These are phyloP conservation scores for Plasmodium cynomolgi DNA, from an alignment of 169 alveolate genomes.

Conservation along the genomic window DNA sequence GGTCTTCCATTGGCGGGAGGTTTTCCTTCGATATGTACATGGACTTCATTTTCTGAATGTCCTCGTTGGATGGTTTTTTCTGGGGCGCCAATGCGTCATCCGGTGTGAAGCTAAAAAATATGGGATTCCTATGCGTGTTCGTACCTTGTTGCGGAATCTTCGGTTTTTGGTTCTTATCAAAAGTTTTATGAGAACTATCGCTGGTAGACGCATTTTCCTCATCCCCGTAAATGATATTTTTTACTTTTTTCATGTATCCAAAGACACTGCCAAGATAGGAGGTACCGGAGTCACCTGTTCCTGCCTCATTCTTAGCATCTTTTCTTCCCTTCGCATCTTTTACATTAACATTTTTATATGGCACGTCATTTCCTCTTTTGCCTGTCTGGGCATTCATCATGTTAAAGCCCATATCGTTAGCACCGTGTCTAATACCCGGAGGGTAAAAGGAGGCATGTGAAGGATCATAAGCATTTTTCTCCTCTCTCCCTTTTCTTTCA, in stretches of 20 bases:
- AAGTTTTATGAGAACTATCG: background rate
- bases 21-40: background rate
- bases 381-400: background rate
- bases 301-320: background rate
- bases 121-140: background rate
- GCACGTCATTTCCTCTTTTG: background rate
- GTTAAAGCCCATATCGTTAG: background rate
- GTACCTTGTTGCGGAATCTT: background rate
- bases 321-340: background rate
- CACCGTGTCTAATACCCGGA: background rate
- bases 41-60: background rate
- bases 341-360: background rate
- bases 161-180: background rate
- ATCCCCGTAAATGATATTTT: slow-evolving; percentile 1
- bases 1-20: background rate
- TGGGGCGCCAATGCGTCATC: background rate
- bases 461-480: background rate
- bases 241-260: slow-evolving; percentile 11
- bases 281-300: background rate
- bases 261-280: slow-evolving; percentile 4
- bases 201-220: background rate
- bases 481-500: background rate
- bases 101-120: background rate
- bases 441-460: background rate
- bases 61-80: background rate